phyloP scores from a whole-genome alignment of 371 early-diverging fungal species.

The Rhizopus arrhizus region DNA sequence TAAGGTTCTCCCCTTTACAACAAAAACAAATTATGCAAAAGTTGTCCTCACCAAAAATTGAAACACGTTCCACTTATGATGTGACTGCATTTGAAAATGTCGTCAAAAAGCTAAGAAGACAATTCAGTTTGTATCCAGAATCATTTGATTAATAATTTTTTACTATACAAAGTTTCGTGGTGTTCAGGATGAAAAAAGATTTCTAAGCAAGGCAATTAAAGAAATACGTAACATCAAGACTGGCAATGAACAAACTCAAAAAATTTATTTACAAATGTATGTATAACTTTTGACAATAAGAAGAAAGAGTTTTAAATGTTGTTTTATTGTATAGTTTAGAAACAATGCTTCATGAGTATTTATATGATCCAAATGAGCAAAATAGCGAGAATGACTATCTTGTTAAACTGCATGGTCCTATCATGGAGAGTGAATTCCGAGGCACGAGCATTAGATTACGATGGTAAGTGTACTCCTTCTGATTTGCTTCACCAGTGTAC shows the following conservation, averaged over 20 bases:
- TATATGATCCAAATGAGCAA: background rate
- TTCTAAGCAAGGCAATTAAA: conserved; percentile 4
- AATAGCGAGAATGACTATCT: conserved; percentile 8
- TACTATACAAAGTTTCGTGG: too few species aligned
- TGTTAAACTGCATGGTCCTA: conserved; percentile 7
- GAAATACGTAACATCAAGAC: background rate
- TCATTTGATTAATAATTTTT: too few species aligned
- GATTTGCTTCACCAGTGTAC: conserved; percentile 5
- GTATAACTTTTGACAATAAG: conserved; percentile 4
- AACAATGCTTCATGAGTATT: background rate
- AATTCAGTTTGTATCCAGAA: too few species aligned
- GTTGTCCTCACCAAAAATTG: too few species aligned
- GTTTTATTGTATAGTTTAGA: conserved; percentile 7
- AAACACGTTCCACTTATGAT: too few species aligned
- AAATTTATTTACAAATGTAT: conserved; percentile 3
- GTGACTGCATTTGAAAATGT: too few species aligned
- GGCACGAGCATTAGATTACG: background rate
- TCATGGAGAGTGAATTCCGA: conserved; percentile 6
- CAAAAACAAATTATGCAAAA: background rate
- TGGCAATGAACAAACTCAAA: background rate
- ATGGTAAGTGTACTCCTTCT: conserved; percentile 4
- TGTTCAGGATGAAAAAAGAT: conserved; percentile 1
- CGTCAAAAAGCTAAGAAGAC: too few species aligned
- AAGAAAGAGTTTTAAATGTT: conserved; percentile 2
- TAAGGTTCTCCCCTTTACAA: background rate